A percentile compares a stretch with the other conserved stretches of the same genome.
Conservation (phyloP, 768 basidiomycete genomes). For the Russula lepida region DNA sequence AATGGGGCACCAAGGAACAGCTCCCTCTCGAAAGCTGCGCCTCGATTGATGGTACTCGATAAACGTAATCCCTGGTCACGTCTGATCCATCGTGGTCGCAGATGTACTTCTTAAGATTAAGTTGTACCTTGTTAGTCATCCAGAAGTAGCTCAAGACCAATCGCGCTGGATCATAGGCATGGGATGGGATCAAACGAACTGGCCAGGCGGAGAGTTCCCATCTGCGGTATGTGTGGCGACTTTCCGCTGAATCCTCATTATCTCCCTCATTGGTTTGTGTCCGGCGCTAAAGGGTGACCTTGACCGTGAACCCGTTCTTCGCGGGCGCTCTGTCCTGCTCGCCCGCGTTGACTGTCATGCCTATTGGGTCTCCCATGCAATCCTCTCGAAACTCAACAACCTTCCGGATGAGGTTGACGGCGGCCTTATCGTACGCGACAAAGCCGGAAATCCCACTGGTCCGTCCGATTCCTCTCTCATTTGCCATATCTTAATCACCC, state of each 20-base stretch:
- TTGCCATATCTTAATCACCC: neutral
- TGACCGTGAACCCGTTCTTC: conserved; percentile 57
- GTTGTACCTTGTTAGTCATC: conserved; percentile 46
- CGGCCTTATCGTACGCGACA: conserved; percentile 61
- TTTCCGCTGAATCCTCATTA: neutral
- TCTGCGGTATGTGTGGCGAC: conserved; percentile 44
- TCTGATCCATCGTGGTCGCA: conserved; percentile 24
- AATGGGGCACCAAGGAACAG: conserved; percentile 63
- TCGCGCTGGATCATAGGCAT: conserved; percentile 72
- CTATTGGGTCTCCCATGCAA: conserved; percentile 71
- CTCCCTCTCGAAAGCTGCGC: conserved; percentile 51
- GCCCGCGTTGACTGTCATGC: conserved; percentile 79
- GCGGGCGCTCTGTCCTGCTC: conserved; percentile 63
- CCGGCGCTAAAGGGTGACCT: conserved; percentile 53
- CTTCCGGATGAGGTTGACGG: conserved; percentile 62
- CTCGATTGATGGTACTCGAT: conserved; percentile 48
- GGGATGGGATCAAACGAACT: conserved; percentile 92
- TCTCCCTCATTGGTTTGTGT: neutral
- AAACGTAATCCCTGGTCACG: neutral
- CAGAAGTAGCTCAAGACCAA: conserved; percentile 45
- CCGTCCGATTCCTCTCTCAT: conserved; percentile 11
- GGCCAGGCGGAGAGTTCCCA: conserved; percentile 52
- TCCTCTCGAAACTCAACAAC: conserved; percentile 53
- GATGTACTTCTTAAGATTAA: conserved; percentile 59
- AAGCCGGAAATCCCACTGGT: conserved; percentile 61